Evolutionary conservation across 768 basidiomycete genomes (phyloP), one percentile per base, ranked within the genome.

Genomic region (Trametes sanguinea): DNA sequence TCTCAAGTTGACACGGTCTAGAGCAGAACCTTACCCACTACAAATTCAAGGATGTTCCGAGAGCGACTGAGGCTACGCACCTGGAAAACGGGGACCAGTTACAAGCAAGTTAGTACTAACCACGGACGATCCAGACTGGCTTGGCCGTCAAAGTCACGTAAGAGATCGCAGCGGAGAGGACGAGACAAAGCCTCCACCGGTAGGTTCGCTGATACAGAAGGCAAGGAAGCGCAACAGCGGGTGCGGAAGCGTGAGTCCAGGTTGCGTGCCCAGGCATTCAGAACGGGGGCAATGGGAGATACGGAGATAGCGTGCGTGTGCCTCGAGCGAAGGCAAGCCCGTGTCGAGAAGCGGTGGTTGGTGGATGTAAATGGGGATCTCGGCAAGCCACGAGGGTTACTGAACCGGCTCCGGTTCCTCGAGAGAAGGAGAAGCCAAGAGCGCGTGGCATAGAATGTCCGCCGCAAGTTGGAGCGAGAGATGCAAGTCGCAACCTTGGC

Each of bases 251-350:
- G 50, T 33, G 32, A 33, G 40, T 33, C 40, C 43, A 43, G 57
- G 33, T 11, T 42, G 42, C 6, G n/a, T 27, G 16, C 1, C 9
- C 40, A 29, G 43, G 57, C 43, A n/a, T 9, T 33, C n/a, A 50
- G 32, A 22, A 42, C 17, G n/a, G 30, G 54, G 35, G 48, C 54
- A 35, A 16, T 17, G 32, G 17, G 27, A 17, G 6, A 32, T 14
- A 57, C 61, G 61, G 61, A 62, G 55, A 62, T 56, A 62, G 61
- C 35, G 50, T 45, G 14, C 55, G 50, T 43, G 55, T 10, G 22
- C 50, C 51, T 27, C n/a, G 47, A 22, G 40, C 39, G 22, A 40
- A 10, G 17, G 22, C 42, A 16, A 57, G 48, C 40, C 48, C 43
- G 50, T 43, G 10, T 33, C 13, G 8, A 27, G 35, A 43, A 17